A percentile compares a stretch with the other conserved stretches of the same genome.
Evolutionary conservation across 805 yeast genomes (phyloP).

Genomic region (Schizosaccharomyces octosporus): DNA sequence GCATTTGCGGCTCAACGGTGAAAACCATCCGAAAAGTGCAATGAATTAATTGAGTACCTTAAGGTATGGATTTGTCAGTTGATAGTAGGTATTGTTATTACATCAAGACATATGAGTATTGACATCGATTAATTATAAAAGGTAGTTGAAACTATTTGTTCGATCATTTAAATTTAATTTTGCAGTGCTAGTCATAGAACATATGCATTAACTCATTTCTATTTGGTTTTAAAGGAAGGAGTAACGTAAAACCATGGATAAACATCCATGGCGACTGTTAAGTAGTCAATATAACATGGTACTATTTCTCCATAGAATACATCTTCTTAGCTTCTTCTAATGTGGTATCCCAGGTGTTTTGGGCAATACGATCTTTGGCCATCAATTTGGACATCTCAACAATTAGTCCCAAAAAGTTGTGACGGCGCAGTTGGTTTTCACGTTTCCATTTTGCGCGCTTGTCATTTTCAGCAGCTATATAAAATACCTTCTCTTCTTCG

Average conservation of each 20-base stretch:
- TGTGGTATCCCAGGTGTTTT: conserved; percentile 24
- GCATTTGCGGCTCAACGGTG: no score
- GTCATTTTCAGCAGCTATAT: conserved; percentile 18
- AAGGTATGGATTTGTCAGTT: no score
- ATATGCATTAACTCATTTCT: no score
- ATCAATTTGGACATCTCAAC: conserved; percentile 22
- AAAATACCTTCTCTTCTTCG: conserved; percentile 22
- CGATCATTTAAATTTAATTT: no score
- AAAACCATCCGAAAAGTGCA: no score
- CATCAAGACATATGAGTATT: not conserved
- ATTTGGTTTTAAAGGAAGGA: no score
- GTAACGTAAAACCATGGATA: no score
- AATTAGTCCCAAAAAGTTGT: conserved; percentile 28
- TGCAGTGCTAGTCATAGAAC: no score
- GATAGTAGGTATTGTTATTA: not conserved
- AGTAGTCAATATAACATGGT: no score
- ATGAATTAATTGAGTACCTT: no score
- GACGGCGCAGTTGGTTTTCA: conserved; percentile 30
- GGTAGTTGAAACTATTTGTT: not conserved
- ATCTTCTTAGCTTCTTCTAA: not conserved
- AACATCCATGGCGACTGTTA: no score
- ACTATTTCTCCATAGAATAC: not conserved
- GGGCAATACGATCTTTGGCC: conserved; percentile 87
- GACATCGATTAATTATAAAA: not conserved
- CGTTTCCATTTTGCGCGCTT: conserved; percentile 29